A percentile compares a stretch with the other conserved stretches of the same genome.
Conservation (phyloP, 2,329 filamentous ascomycete genomes). For the Chaetothyriales sp. region DNA sequence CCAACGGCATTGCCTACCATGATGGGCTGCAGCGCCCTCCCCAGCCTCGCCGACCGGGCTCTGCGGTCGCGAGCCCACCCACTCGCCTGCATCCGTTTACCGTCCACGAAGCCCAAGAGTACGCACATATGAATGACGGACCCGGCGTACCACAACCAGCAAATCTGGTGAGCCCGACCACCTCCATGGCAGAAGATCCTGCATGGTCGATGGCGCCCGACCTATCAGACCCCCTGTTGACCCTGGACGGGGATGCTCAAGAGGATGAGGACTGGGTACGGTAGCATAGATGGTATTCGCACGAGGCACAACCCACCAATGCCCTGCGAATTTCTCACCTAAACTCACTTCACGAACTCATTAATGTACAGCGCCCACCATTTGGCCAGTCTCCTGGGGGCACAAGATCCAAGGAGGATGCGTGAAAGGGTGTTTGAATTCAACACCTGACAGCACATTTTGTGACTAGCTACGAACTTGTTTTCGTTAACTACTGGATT, state of each 20-base stretch:
- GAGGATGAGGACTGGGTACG: slow-evolving; percentile 18
- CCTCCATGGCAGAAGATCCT: slow-evolving; percentile 11
- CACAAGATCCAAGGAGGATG: background rate
- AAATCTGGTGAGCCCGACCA: slow-evolving; percentile 3
- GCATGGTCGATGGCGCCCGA: slow-evolving; percentile 15
- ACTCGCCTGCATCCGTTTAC: slow-evolving; percentile 9
- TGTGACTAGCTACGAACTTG: too few species aligned
- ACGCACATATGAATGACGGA: slow-evolving; percentile 12
- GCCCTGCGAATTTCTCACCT: background rate
- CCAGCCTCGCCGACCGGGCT: too few species aligned
- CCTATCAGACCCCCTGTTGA: slow-evolving; percentile 10
- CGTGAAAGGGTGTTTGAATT: background rate
- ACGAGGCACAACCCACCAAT: background rate
- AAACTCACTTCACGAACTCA: background rate
- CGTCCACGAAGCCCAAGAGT: slow-evolving; percentile 14
- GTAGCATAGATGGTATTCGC: slow-evolving; percentile 2
- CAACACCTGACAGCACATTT: too few species aligned
- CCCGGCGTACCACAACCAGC: background rate
- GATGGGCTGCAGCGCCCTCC: background rate
- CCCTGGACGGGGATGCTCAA: slow-evolving; percentile 12
- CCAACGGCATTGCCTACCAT: background rate
- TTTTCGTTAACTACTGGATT: too few species aligned
- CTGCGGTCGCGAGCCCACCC: background rate
- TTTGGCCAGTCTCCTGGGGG: background rate
- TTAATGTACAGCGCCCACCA: background rate